A percentile compares a stretch with the other conserved stretches of the same genome.
Conservation (phyloP, 345 rosid genomes). For the Eucalyptus fibrosa region DNA sequence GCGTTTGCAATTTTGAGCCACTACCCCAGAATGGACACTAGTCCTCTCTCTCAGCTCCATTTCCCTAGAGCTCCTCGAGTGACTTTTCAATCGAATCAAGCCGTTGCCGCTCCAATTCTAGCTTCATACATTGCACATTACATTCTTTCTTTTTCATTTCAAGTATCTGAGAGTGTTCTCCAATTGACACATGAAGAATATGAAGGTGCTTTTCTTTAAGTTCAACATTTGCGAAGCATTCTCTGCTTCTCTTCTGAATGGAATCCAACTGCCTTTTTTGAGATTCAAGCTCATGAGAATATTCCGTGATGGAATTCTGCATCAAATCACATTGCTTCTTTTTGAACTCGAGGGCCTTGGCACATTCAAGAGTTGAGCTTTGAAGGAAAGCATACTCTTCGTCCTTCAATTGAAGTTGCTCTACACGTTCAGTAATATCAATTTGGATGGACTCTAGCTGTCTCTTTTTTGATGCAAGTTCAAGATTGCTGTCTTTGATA, state of each 20-base stretch:
- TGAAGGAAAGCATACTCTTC: neutral
- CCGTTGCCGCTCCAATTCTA: neutral
- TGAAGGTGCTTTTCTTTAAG: conserved; percentile 4
- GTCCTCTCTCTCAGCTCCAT: neutral
- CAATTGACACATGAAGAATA: neutral
- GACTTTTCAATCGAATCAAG: neutral
- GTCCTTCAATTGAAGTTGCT: neutral
- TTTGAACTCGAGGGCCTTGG: neutral
- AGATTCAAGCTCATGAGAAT: neutral
- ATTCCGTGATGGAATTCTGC: neutral
- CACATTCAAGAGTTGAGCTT: neutral
- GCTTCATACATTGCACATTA: neutral
- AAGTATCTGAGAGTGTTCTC: neutral
- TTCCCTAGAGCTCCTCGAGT: neutral
- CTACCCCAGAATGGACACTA: neutral
- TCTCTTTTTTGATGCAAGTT: neutral
- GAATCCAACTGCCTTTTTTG: conserved; percentile 2
- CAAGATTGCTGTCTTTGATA: neutral
- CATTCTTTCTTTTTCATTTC: conserved; percentile 4
- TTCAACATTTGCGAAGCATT: neutral
- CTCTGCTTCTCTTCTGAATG: neutral
- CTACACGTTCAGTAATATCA: neutral
- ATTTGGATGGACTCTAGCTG: neutral
- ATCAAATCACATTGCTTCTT: conserved; percentile 8
- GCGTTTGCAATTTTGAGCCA: neutral